phyloP scores from a whole-genome alignment of 1,284 basidiomycete species.

The Acaromyces ingoldii region DNA sequence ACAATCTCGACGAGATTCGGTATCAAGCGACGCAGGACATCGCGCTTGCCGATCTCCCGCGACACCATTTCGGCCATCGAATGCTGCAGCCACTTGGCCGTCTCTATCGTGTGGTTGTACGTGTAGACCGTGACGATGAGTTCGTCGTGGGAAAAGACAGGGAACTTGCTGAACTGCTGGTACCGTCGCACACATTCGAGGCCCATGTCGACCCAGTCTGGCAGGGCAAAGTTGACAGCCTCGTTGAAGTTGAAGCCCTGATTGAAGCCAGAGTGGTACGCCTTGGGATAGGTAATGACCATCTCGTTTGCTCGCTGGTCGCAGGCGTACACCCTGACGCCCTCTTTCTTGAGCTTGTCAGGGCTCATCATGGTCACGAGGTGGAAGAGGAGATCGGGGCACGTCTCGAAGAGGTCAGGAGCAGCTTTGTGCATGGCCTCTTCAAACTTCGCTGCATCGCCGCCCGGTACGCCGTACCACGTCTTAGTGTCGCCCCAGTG shows the following conservation, averaged over 20 bases:
- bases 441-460: constrained; percentile 91
- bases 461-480: constrained; percentile 96
- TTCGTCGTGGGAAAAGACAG: constrained; percentile 98
- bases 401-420: constrained; percentile 96
- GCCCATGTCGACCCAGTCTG: constrained; percentile 87
- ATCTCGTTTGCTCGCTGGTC: constrained; percentile 98
- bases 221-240: constrained; percentile 96
- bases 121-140: constrained; percentile 89
- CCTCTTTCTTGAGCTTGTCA: constrained; percentile 73
- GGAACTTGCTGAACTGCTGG: constrained; percentile 79
- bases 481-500: constrained; percentile 99
- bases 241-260: constrained; percentile 98
- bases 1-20: constrained; percentile 64
- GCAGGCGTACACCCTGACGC: constrained; percentile 88
- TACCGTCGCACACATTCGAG: constrained; percentile 79
- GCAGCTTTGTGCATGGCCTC: constrained; percentile 90
- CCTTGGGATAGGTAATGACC: constrained; percentile 89
- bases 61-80: constrained; percentile 82
- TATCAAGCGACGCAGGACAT: constrained; percentile 54
- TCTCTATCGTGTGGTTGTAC: constrained; percentile 86
- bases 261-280: constrained; percentile 98
- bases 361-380: constrained; percentile 98
- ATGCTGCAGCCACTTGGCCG: constrained; percentile 81
- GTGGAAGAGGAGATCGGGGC: constrained; percentile 94
- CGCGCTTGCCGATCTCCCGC: constrained; percentile 70